Evolutionary conservation across 139 green algal species (phyloP).

Genomic region (Chlamydomonas applanata): DNA sequence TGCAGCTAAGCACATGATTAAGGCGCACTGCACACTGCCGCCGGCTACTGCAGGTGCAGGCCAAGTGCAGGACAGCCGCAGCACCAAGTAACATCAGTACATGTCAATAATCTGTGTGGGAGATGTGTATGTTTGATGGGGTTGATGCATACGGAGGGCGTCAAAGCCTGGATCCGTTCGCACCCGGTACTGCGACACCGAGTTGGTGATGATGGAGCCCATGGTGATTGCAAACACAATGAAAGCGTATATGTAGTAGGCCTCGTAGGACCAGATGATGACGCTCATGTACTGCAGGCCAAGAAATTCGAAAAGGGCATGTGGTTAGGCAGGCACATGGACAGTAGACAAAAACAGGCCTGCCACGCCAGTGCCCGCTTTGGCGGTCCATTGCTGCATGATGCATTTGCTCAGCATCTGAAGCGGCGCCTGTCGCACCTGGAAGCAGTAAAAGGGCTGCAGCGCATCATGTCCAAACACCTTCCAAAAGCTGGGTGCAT

Average conservation of each 20-base stretch:
- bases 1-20: too few species aligned
- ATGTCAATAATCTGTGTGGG: too few species aligned
- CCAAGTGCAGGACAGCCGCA: too few species aligned
- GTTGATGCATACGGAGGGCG: too few species aligned
- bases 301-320: background rate
- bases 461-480: constrained; percentile 13
- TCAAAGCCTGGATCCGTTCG: background rate
- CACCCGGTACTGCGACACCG: constrained; percentile 3
- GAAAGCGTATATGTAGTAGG: constrained; percentile 14
- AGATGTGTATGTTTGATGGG: too few species aligned
- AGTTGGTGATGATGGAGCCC: constrained; percentile 14
- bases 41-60: too few species aligned
- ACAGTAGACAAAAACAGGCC: background rate
- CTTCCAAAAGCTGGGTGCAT: background rate
- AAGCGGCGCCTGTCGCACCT: background rate
- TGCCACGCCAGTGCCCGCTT: background rate
- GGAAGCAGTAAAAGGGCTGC: constrained; percentile 22
- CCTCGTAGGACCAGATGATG: constrained; percentile 13
- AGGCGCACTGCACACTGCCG: too few species aligned
- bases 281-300: constrained; percentile 22
- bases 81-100: too few species aligned
- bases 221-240: constrained; percentile 16
- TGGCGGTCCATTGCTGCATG: background rate
- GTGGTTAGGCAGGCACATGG: background rate
- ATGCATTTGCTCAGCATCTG: background rate